Evolutionary conservation across 2,329 filamentous ascomycete species (phyloP), one percentile per base, ranked within the genome.

Genomic region (Grosmannia huntii): DNA sequence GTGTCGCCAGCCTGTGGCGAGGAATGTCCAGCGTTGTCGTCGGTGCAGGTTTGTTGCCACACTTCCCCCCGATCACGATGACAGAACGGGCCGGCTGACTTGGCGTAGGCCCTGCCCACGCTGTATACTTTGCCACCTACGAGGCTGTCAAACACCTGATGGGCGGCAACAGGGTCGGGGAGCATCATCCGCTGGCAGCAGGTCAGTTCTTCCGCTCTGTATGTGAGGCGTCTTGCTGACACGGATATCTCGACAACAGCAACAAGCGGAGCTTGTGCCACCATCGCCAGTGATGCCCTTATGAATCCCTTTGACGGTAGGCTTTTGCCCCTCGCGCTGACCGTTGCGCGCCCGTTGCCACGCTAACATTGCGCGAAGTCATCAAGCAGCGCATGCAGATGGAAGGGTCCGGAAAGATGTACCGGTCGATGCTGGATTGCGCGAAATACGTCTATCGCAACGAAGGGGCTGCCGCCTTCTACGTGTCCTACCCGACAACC

Each of bases 321-420:
- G 82, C 11, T 6, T 19, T 5, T n/a, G 21, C 5, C 36, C 36
- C n/a, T 11, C 5, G 16, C 23, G 27, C 36, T 7, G 6, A 33
- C 9, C 14, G 10, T 12, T 14, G 12, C 16, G 7, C 16, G 50
- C 5, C 28, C 6, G 12, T 25, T 31, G 9, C 49, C 52, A 11
- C 19, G 11, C 53, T 33, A 25, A 51, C n/a, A 38, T 54, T 57
- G 44, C 44, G 33, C 21, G 55, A 6, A 96, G 94, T 99, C 62
- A 96, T 99, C 77, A 99, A 99, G 75, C 94, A 99, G 73, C 89
- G 94, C 66, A 99, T 99, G 94, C 94, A 99, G 73, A 88, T 99
- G 60, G 89, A 96, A 70, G 88, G 94, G 67, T 97, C 92, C n/a
- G 84, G 85, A 64, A 83, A 81, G 65, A 84, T 86, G 75, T 96